These are phyloP conservation scores for Stramenopiles sp. DNA, from an alignment of 352 stramenopile species.

Conservation along the genomic window DNA sequence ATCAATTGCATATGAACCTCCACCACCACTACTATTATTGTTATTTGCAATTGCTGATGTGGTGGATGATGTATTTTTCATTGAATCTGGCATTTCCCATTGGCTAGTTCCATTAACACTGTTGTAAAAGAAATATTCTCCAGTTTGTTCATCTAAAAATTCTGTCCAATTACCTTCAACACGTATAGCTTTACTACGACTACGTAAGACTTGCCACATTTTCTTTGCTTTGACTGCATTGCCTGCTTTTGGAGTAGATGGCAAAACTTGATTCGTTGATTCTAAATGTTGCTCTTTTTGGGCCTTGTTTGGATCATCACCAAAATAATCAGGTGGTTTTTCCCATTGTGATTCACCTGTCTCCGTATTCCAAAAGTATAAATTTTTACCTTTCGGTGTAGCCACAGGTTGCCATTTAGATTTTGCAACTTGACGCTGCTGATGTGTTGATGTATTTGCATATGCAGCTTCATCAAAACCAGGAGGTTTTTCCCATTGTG, in stretches of 20 bases:
- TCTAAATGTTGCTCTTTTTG: not conserved
- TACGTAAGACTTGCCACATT: constrained; percentile 6
- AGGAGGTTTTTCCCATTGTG: not conserved
- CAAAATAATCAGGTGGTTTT: not conserved
- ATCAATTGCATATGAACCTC: not conserved
- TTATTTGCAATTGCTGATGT: too few species aligned
- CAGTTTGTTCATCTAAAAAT: constrained; percentile 5
- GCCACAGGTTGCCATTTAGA: constrained; percentile 7
- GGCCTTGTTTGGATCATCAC: not conserved
- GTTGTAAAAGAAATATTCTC: constrained; percentile 8
- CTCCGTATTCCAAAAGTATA: constrained; percentile 5
- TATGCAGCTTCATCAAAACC: not conserved
- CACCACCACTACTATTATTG: not conserved
- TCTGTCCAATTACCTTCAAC: not conserved
- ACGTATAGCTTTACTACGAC: not conserved
- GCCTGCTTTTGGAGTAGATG: not conserved
- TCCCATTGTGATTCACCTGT: constrained; percentile 5
- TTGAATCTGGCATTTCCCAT: not conserved
- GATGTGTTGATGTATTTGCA: not conserved
- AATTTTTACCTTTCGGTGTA: constrained; percentile 7
- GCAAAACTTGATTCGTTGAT: not conserved
- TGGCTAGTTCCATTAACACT: not conserved
- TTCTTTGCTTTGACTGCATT: not conserved
- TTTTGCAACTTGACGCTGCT: not conserved
- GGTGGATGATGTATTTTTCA: not conserved